Conservation (phyloP, 129 eudicot species). For the Chrysanthemum lavandulifolium region DNA sequence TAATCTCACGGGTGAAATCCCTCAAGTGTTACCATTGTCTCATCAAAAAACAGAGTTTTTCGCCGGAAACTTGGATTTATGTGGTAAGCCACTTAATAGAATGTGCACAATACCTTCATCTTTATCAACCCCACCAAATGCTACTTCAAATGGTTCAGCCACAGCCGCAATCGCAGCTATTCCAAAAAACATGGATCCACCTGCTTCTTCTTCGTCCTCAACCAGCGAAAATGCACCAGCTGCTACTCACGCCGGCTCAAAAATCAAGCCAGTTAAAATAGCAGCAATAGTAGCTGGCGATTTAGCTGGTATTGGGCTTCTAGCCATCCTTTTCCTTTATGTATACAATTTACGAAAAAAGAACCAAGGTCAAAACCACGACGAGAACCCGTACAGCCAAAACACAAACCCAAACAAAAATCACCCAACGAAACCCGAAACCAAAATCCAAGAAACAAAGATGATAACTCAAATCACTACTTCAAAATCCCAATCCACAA, state of each 20-base stretch:
- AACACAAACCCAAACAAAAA: conserved; percentile 6
- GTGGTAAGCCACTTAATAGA: conserved; percentile 74
- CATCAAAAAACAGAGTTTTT: conserved; percentile 64
- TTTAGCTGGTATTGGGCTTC: conserved; percentile 69
- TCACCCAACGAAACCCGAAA: conserved; percentile 6
- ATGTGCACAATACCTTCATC: conserved; percentile 75
- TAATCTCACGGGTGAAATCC: conserved; percentile 74
- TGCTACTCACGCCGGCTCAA: conserved; percentile 31
- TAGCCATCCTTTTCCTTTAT: conserved; percentile 53
- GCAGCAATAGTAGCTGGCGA: conserved; percentile 71
- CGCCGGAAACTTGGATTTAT: conserved; percentile 69
- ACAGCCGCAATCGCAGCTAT: conserved; percentile 94
- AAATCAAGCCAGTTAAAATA: conserved; percentile 55
- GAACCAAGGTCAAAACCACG: conserved; percentile 6
- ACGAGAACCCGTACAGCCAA: too few relatives aligned
- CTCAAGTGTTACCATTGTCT: conserved; percentile 36
- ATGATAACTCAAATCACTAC: conserved; percentile 11
- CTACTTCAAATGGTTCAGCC: conserved; percentile 38
- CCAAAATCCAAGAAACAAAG: conserved; percentile 23
- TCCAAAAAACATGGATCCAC: conserved; percentile 50
- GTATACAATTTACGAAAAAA: conserved; percentile 50
- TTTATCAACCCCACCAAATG: conserved; percentile 61
- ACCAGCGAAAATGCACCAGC: conserved; percentile 25
- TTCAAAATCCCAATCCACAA: conserved; percentile 16
- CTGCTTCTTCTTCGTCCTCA: conserved; percentile 28